Evolutionary conservation across 2,329 filamentous ascomycete species (phyloP), one percentile per base, ranked within the genome.

Genomic region (Aureobasidium sp.): DNA sequence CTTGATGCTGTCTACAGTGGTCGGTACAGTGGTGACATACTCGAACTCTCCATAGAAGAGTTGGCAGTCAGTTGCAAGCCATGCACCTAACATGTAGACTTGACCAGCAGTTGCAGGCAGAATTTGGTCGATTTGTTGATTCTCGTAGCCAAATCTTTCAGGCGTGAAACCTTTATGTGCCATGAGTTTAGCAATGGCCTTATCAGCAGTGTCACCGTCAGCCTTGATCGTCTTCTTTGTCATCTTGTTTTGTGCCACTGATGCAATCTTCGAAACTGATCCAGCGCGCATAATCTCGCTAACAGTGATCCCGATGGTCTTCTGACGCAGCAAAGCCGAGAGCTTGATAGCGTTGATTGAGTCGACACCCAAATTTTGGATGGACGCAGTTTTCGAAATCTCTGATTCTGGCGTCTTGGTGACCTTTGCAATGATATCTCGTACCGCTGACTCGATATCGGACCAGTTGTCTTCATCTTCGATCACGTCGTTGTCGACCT

Each of bases 271-370:
- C 1, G 74, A 70, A 24, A 95, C 79, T 0, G 84, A 90, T 4
- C 81, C 78, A 1, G 86, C 84, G 63, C 78, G 83, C 2, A 95
- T 75, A 68, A 96, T 83, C 42, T 90, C 83, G 45, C 88, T 86
- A 3, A 93, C 88, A 37, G 81, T 80, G 0, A 96, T 72, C 14
- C 76, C 73, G 8, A 96, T 73, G 0, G 79, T 82, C 45, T 79
- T 74, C 66, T 83, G 88, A 45, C 84, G 85, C 4, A 97, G 76
- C 8, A 91, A 77, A 0, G 87, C 82, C 9, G 86, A 85, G 3
- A 91, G 85, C 69, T 94, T 95, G 76, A 97, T 94, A 1, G 91
- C 88, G 65, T 87, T 93, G 72, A 97, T 96, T 0, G 92, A 97
- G 71, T 97, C 92, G 1, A 97, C 82, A 0, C 92, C 92, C 1